phyloP scores from a whole-genome alignment of 2,329 filamentous ascomycete genomes.

The Colletotrichum spaethianum region DNA sequence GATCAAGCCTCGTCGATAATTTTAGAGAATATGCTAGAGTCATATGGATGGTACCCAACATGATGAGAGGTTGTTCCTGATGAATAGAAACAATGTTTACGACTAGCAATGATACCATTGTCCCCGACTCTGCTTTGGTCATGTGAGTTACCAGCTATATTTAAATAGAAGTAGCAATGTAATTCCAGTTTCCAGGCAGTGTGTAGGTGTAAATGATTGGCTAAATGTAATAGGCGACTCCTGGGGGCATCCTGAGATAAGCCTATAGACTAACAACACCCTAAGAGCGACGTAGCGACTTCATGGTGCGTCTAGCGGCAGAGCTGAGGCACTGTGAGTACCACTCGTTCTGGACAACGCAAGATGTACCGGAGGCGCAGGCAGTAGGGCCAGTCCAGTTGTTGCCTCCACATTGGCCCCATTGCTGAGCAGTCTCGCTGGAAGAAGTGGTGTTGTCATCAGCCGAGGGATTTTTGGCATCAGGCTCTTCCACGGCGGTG shows the following conservation, averaged over 20 bases:
- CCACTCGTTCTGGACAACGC: slow-evolving; percentile 46
- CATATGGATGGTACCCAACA: too few relatives aligned
- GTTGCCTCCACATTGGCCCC: slow-evolving; percentile 47
- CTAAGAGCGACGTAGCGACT: slow-evolving; percentile 4
- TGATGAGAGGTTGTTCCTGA: too few relatives aligned
- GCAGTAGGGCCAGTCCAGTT: slow-evolving; percentile 45
- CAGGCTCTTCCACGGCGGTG: not conserved
- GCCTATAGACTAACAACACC: not conserved
- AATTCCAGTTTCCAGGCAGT: not conserved
- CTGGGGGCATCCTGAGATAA: not conserved
- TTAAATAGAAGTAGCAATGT: not conserved
- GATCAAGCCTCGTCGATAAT: too few relatives aligned
- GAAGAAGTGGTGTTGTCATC: not conserved
- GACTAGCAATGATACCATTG: too few relatives aligned
- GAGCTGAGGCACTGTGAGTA: slow-evolving; percentile 71
- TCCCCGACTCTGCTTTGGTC: not conserved
- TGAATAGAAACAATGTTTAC: too few relatives aligned
- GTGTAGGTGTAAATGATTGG: not conserved
- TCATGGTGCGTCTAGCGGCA: slow-evolving; percentile 31
- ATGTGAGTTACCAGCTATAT: not conserved
- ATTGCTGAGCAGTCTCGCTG: slow-evolving; percentile 19
- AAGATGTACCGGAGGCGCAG: slow-evolving; percentile 44
- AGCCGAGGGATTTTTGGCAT: not conserved
- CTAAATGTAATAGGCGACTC: accelerated
- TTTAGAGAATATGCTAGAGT: too few relatives aligned